phyloP scores from a whole-genome alignment of 805 yeast species.

The Candida saitoana region DNA sequence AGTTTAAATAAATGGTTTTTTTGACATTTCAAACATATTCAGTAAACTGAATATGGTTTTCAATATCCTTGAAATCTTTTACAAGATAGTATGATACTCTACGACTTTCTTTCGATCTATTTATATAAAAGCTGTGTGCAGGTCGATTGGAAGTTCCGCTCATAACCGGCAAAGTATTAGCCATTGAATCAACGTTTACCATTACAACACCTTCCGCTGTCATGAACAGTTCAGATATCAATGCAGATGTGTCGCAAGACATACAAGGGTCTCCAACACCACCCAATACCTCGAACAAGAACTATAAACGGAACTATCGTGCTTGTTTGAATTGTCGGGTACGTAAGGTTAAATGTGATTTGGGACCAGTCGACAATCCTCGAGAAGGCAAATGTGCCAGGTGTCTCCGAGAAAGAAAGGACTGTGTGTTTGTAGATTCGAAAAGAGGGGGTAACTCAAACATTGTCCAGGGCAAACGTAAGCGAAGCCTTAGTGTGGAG shows the following conservation, averaged over 20 bases:
- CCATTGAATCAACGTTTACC: background rate
- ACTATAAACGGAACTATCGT: constrained; percentile 62
- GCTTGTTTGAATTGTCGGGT: constrained; percentile 86
- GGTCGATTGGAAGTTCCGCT: background rate
- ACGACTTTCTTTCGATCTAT: too few species aligned
- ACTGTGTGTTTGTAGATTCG: constrained; percentile 61
- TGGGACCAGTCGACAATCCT: constrained; percentile 72
- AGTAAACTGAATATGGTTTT: too few species aligned
- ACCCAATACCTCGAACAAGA: constrained; percentile 7
- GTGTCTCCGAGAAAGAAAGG: constrained; percentile 76
- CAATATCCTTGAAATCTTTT: too few species aligned
- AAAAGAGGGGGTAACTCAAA: constrained; percentile 27
- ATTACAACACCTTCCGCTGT: background rate
- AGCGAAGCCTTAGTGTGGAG: constrained; percentile 37
- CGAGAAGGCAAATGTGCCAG: constrained; percentile 79
- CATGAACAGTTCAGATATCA: background rate
- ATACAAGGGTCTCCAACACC: background rate
- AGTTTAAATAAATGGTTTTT: too few species aligned
- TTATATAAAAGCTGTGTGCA: too few species aligned
- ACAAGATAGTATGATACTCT: too few species aligned
- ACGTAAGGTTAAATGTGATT: constrained; percentile 80
- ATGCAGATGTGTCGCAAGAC: background rate
- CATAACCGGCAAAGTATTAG: background rate
- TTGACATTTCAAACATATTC: too few species aligned
- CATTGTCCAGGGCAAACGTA: constrained; percentile 44